Base-by-base conservation (phyloP, 257 asterid genomes). In the Solanum neorickii region DNA sequence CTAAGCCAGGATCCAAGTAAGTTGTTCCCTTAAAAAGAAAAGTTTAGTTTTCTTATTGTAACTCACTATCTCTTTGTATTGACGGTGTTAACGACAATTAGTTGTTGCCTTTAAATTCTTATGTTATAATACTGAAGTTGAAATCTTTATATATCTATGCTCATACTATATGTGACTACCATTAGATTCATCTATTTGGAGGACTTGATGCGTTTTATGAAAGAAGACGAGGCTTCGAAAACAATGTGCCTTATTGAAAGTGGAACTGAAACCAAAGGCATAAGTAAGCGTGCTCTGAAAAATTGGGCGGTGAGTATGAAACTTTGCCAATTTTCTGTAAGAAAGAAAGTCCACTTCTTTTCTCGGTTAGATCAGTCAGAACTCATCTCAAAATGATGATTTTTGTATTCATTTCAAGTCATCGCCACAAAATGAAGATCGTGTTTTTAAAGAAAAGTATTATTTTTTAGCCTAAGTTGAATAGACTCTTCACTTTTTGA, bases 131-230 rank as follows among this genome's bases (percentile, higher is more conserved):
- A 37, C 52, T 74, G 3, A 23, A 39, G 52, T 74, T 39, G 56
- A 42, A 42, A 42, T 77, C 1, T n/a, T 69, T 8, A 15, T 14
- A 25, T 77, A 33, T 44, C 46, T 68, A 10, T 60, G 72, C 33
- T 23, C 62, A 3, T 20, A 42, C 14, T n/a, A 6, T 59, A 23
- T 35, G 87, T 65, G 46, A 72, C 49, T 87, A 72, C 82, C 75
- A 85, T 86, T 90, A 96, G 99, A 83, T 89, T 77, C 68, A 95
- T 96, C 87, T 83, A 85, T 85, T 74, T 88, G 78, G 98, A 94
- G 90, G 98, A 95, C 90, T 89, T 97, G 86, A 90, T 92, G 95
- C 93, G 94, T 12, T 97, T 94, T 91, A 92, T 97, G 96, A 89
- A 97, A 65, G 96, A 94, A 87, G 98, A 94, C 33, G 98, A 94